Evolutionary conservation across 2,329 filamentous ascomycete genomes (phyloP), one percentile per base, ranked within the genome.

Genomic region (Trichoderma harzianum): DNA sequence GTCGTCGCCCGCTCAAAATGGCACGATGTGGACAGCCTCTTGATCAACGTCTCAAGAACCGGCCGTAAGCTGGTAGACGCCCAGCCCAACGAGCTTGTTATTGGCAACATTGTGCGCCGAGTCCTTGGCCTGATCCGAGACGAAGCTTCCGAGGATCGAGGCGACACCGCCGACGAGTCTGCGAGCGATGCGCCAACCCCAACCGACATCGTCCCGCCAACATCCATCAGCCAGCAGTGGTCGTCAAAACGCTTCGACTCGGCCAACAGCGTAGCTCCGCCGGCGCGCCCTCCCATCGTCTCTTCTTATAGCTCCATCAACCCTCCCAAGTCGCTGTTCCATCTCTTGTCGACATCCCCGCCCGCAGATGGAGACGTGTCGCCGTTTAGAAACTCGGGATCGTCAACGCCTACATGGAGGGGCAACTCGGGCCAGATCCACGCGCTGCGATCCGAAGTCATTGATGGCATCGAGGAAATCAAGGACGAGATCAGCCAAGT

Each of bases 391-490:
- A 82, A 81, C 53, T 87, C 83, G 12, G 85, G 86, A 26, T 78
- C 85, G 10, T 87, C 86, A 18, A 87, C 86, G n/a, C 84, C 87
- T 26, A 78, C 84, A 69, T 77, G 80, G 76, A 75, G 75, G 70
- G 74, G 75, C 72, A 82, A 82, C 75, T 80, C 81, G 18, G 83
- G 85, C 60, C 86, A 86, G 73, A 81, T 84, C 69, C 88, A 92
- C 73, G 92, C 97, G 74, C 86, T 98, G 72, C 92, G 94, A 73
- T 93, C 93, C 16, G 96, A 98, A 81, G 92, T 98, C 30, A 91
- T 98, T 75, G 93, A 96, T 77, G 96, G 95, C 55, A 98, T 99
- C 77, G 91, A 94, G 77, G 96, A 99, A 80, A 94, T 99, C 73
- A 93, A 97, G 81, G 96, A 99, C 78, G 96, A 99, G 83, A 91